Base-by-base conservation (phyloP, 768 basidiomycete species). In the Rhizopogon vesiculosus region DNA sequence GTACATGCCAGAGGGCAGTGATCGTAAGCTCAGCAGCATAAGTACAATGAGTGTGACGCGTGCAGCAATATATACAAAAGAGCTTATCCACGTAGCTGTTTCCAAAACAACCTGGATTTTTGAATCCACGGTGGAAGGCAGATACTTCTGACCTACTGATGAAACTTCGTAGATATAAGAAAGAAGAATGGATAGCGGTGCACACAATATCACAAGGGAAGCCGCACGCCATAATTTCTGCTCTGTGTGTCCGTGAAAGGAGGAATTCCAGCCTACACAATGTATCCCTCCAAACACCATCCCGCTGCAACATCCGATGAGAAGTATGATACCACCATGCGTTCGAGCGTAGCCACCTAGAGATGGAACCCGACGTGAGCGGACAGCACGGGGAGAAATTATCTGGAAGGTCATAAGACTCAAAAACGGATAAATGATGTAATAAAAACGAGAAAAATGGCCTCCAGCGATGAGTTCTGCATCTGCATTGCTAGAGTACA, bases 271-370 rank as follows among this genome's bases (percentile, higher is more conserved):
- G 5, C 64, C 64, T 2, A 59, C 29, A 45, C 62, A 64, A 51
- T 71, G 68, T 18, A 71, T 58, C 0, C 51, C 64, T 15, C 69
- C 69, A 44, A 71, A 71, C 10, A 63, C 40, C 5, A 43, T 54
- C 5, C 52, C 66, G 7, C 59, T 51, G 15, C 55, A 13, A 5
- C 33, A 44, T 41, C 31, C 44, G 15, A 50, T 22, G 16, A 40
- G 3, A 15, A 35, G 18, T 19, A 13, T 8, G 7, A 19, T 48
- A 18, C 7, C 7, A 42, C 3, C 18, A 42, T 19, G 18, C 19
- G 9, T 15, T 18, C n/a, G 16, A 43, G 10, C 25, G 8, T 44
- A 29, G 15, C 33, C 40, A 44, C 22, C 16, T 16, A 56, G 39
- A 25, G 51, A 25, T 22, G 40, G 43, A 31, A 57, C 31, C 3